Percentiles rank a stretch among this genome's conserved stretches.
Evolutionary conservation across 345 rosid genomes (phyloP).

Genomic region (Hypericum androsaemum): DNA sequence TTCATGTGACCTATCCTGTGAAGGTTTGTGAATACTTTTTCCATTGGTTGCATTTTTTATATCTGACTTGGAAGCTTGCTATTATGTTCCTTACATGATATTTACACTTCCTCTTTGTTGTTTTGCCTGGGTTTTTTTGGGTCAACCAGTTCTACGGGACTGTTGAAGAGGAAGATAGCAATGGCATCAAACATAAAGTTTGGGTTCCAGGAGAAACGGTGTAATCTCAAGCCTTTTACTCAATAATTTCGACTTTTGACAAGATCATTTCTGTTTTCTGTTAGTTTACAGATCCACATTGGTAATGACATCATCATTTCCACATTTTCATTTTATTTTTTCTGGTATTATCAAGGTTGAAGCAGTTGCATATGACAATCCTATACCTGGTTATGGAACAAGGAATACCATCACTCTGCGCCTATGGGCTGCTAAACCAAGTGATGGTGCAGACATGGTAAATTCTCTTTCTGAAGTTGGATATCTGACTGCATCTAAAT

Average conservation of each 20-base stretch:
- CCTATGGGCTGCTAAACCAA: constrained; percentile 46
- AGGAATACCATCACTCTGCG: constrained; percentile 39
- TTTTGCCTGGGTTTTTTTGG: constrained; percentile 9
- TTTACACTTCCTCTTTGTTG: background rate
- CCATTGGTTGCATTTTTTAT: background rate
- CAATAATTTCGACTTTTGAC: no score
- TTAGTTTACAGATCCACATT: background rate
- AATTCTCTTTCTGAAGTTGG: constrained; percentile 4
- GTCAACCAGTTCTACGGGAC: constrained; percentile 35
- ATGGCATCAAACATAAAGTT: constrained; percentile 25
- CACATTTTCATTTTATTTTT: no score
- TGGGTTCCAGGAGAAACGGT: constrained; percentile 38
- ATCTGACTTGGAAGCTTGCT: background rate
- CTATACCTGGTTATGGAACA: constrained; percentile 48
- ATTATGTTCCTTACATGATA: constrained; percentile 4
- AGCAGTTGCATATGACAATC: constrained; percentile 47
- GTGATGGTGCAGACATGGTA: constrained; percentile 36
- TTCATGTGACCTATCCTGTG: constrained; percentile 34
- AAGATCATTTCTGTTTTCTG: background rate
- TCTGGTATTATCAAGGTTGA: constrained; percentile 21
- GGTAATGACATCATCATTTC: no score
- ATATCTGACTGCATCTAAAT: background rate
- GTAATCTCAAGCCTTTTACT: background rate
- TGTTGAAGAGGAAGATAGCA: constrained; percentile 24
- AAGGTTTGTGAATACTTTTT: constrained; percentile 28